phyloP scores from a whole-genome alignment of 805 yeast genomes.

The Saccharomycopsis fodiens region DNA sequence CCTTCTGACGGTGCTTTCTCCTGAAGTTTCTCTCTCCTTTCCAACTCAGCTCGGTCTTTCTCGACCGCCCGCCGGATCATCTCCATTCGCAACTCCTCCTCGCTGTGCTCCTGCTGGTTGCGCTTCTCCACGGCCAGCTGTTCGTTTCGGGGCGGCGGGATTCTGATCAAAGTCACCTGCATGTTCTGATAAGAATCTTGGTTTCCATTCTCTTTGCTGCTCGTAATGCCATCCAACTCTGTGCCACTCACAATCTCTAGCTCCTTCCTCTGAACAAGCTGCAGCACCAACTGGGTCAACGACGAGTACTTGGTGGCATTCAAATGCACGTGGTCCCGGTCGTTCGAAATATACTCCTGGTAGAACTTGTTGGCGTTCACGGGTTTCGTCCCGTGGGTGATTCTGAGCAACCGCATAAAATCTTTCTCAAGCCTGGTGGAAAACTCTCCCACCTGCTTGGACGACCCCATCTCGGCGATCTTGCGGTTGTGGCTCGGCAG shows the following conservation, averaged over 20 bases:
- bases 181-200: constrained; percentile 2
- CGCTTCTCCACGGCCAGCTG: constrained; percentile 10
- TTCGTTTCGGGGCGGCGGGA: not conserved
- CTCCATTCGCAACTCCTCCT: constrained; percentile 18
- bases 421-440: constrained; percentile 53
- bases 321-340: constrained; percentile 82
- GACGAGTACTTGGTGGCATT: constrained; percentile 79
- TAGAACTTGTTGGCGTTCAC: constrained; percentile 80
- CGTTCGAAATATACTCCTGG: constrained; percentile 71
- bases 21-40: not conserved
- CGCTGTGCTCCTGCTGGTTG: constrained; percentile 15
- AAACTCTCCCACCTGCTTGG: constrained; percentile 45
- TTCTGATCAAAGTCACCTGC: not conserved
- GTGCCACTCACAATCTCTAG: constrained; percentile 28
- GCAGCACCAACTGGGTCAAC: constrained; percentile 57
- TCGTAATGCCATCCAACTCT: not conserved
- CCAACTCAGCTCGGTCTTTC: not conserved
- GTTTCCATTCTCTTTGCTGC: constrained; percentile 15
- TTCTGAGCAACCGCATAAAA: constrained; percentile 53
- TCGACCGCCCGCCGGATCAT: constrained; percentile 11
- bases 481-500: constrained; percentile 71
- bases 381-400: constrained; percentile 73
- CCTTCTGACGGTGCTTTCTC: not conserved
- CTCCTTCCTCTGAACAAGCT: constrained; percentile 48
- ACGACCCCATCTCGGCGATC: constrained; percentile 34